Evolutionary conservation across 164 flowering plant genomes (phyloP).

Genomic region (Berberis vulgaris): DNA sequence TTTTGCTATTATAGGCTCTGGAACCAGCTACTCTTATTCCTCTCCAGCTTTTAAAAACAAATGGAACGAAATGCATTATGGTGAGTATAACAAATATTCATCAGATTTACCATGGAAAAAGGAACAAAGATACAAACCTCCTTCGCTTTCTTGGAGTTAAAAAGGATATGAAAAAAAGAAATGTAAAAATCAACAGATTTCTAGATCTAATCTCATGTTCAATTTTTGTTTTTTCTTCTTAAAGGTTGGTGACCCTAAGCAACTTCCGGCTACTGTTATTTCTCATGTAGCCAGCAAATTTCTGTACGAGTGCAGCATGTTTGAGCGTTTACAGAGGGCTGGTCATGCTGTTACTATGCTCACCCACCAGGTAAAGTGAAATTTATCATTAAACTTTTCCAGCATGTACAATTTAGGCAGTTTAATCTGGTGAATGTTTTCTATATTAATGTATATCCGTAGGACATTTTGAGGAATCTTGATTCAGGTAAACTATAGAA

Average conservation of each 20-base stretch:
- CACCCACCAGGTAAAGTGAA: constrained; percentile 57
- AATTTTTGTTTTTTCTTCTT: constrained; percentile 10
- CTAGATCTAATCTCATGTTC: too few relatives aligned
- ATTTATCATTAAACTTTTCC: background rate
- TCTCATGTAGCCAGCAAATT: constrained; percentile 86
- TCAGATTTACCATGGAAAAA: too few relatives aligned
- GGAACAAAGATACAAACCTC: background rate
- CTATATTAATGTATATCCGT: background rate
- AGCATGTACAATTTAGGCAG: background rate
- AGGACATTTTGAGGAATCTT: too few relatives aligned
- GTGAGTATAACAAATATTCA: constrained; percentile 23
- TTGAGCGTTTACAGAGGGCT: constrained; percentile 94
- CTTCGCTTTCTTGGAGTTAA: too few relatives aligned
- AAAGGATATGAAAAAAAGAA: too few relatives aligned
- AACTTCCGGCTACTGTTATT: constrained; percentile 99
- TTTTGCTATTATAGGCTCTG: constrained; percentile 49
- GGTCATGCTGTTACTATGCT: constrained; percentile 87
- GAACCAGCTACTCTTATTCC: constrained; percentile 98
- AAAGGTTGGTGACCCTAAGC: constrained; percentile 99
- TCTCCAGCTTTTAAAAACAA: constrained; percentile 83
- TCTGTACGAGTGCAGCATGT: constrained; percentile 88
- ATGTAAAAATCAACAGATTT: too few relatives aligned
- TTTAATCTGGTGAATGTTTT: background rate
- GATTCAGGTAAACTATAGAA: too few relatives aligned
- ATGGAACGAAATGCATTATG: constrained; percentile 75